These are phyloP conservation scores for Apodospora peruviana DNA, from an alignment of 495 filamentous ascomycete species.

Conservation along the genomic window DNA sequence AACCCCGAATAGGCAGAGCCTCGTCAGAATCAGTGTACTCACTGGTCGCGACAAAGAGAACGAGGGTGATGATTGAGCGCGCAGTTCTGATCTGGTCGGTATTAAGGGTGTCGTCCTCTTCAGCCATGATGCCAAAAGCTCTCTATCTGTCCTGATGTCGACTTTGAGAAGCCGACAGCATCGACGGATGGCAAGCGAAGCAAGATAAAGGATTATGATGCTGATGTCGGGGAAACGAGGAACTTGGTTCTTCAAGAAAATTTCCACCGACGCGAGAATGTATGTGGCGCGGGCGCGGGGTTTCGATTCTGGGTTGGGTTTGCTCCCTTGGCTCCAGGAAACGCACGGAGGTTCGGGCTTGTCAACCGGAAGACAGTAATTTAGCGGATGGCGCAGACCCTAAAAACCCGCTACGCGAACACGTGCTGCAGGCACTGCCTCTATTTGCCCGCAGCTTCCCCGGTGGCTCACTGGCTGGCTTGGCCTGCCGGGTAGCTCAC, in stretches of 20 bases:
- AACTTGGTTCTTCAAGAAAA: background rate
- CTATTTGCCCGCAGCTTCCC: background rate
- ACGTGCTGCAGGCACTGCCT: background rate
- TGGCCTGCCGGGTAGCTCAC: background rate
- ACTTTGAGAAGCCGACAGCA: too few species aligned
- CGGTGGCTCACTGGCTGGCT: background rate
- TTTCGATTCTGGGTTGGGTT: background rate
- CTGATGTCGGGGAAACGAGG: background rate
- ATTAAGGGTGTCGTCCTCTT: slow-evolving; percentile 22
- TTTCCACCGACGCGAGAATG: background rate
- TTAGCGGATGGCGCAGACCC: background rate
- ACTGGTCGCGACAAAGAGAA: slow-evolving; percentile 61
- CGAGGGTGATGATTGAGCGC: slow-evolving; percentile 58
- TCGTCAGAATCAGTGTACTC: slow-evolving; percentile 22
- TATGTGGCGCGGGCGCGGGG: background rate
- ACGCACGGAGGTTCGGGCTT: too few species aligned
- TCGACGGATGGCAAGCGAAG: too few species aligned
- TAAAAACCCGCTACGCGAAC: background rate
- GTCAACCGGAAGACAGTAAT: too few species aligned
- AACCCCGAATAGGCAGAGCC: background rate
- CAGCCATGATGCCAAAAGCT: slow-evolving; percentile 18
- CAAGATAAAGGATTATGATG: background rate
- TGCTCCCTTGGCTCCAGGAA: too few species aligned
- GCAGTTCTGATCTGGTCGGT: slow-evolving; percentile 50
- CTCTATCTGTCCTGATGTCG: too few species aligned